A percentile compares a stretch with the other conserved stretches of the same genome.
Conservation (phyloP, 1,284 basidiomycete species). For the Cryptococcus sp. region DNA sequence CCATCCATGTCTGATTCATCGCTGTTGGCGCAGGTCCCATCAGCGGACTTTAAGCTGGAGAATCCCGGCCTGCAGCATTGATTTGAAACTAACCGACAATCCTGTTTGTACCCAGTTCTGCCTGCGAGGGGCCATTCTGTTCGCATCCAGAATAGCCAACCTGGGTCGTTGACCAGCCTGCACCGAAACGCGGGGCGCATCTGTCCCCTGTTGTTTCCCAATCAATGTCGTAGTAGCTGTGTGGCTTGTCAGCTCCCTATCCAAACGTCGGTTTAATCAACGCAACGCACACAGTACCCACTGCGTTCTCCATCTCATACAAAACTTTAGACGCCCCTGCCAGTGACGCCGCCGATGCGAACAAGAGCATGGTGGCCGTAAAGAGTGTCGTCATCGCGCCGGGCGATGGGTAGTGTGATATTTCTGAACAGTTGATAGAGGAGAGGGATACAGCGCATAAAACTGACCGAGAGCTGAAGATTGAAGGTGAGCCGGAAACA, state of each 20-base stretch:
- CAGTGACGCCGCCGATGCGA: neutral
- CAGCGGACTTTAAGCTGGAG: neutral
- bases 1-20: conserved; percentile 8
- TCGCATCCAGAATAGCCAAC: conserved; percentile 6
- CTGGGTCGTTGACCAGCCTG: conserved; percentile 3
- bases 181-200: conserved; percentile 2
- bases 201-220: neutral
- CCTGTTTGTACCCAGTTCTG: conserved; percentile 12
- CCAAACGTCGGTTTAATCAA: neutral
- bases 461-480: too few relatives aligned
- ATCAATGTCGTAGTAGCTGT: neutral
- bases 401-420: neutral
- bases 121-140: conserved; percentile 1
- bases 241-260: neutral
- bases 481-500: too few relatives aligned
- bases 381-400: conserved; percentile 3
- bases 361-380: neutral
- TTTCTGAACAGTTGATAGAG: too few relatives aligned
- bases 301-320: neutral
- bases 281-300: neutral
- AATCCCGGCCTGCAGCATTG: neutral
- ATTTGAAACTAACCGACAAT: conserved; percentile 15
- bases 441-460: too few relatives aligned
- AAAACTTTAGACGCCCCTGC: neutral
- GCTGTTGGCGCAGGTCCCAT: neutral